Percentiles rank a stretch among this genome's conserved stretches.
Evolutionary conservation across 2,329 filamentous ascomycete species (phyloP).

Genomic region (Nakataea oryzae): DNA sequence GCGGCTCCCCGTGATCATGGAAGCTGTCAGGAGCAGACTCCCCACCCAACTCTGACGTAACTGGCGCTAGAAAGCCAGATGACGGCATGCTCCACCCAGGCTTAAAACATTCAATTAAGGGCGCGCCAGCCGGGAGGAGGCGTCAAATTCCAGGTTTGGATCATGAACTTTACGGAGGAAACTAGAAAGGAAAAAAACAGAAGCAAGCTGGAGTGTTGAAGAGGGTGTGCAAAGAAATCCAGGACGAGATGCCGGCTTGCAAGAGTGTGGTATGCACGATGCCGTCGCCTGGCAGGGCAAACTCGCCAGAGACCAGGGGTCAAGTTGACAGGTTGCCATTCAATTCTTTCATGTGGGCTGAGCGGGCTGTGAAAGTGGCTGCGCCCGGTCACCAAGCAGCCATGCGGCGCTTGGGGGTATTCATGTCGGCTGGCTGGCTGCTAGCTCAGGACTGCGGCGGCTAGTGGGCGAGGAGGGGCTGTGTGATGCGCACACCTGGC

Average conservation of each 20-base stretch:
- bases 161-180: background rate
- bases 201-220: background rate
- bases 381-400: background rate
- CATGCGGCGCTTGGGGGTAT: background rate
- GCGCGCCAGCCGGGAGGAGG: too few species aligned
- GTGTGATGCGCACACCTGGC: background rate
- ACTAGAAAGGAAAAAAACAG: background rate
- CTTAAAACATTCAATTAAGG: background rate
- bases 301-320: background rate
- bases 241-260: background rate
- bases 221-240: background rate
- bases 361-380: background rate
- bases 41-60: background rate
- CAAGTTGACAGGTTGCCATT: background rate
- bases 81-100: background rate
- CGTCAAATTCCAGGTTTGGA: background rate
- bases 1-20: background rate
- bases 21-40: too few species aligned
- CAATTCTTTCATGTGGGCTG: background rate
- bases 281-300: background rate
- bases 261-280: background rate
- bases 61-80: background rate
- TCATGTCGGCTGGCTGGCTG: background rate
- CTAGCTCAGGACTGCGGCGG: background rate
- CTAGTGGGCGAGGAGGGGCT: background rate